phyloP scores from a whole-genome alignment of 164 flowering plant genomes.

The Brasenia schreberi region DNA sequence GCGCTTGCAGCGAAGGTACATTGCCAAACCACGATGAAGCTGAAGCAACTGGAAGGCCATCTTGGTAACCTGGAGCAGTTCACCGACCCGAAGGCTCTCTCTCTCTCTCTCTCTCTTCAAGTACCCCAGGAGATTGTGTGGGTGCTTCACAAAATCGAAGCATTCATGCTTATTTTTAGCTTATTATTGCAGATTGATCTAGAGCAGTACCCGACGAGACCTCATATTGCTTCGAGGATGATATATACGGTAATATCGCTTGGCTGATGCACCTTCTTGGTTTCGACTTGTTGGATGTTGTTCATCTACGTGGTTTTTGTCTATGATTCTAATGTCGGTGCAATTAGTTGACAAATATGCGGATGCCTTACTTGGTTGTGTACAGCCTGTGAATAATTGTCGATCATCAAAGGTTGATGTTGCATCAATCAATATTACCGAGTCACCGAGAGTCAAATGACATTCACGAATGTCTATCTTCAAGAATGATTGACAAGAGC shows the following conservation, averaged over 20 bases:
- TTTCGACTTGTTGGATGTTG: neutral
- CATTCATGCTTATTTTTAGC: too few species aligned
- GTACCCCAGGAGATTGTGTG: neutral
- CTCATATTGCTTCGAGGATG: constrained; percentile 92
- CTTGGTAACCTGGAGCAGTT: constrained; percentile 80
- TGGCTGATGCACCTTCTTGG: neutral
- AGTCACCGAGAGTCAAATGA: too few species aligned
- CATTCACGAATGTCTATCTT: too few species aligned
- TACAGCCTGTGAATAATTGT: too few species aligned
- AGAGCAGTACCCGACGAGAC: constrained; percentile 93
- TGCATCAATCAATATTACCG: too few species aligned
- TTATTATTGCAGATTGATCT: constrained; percentile 47
- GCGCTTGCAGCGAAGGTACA: neutral
- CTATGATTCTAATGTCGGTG: neutral
- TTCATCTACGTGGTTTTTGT: too few species aligned
- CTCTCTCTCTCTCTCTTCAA: constrained; percentile 1
- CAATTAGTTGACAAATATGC: too few species aligned
- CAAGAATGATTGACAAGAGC: too few species aligned
- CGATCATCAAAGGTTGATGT: too few species aligned
- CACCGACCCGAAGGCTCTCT: constrained; percentile 57
- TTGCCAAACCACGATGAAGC: constrained; percentile 44
- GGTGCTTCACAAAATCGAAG: neutral
- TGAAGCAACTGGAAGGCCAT: constrained; percentile 72
- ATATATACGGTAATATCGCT: constrained; percentile 39
- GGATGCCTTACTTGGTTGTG: too few species aligned